Evolutionary conservation across 2,329 filamentous ascomycete species (phyloP), one percentile per base, ranked within the genome.

Genomic region (Ilyonectria robusta): DNA sequence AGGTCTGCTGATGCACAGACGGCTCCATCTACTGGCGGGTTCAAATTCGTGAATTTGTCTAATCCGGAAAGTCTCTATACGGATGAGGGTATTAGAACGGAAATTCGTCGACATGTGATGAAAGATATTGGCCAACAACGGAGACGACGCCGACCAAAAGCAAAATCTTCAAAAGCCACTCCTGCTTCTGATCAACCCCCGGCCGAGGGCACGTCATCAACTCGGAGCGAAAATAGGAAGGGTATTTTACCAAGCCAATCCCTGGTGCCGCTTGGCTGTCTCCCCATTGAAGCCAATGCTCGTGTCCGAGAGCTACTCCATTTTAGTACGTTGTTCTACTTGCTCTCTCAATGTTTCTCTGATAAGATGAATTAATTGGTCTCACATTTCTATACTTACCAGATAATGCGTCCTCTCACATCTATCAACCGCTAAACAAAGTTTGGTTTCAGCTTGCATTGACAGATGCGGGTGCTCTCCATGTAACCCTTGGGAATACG

Each of bases 111-210:
- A 2, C 55, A 58, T 47, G 55, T 58, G 15, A 58, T 58, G 55
- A 58, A 58, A 13, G 40, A 58, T n/a, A 58, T 58, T 13, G 55
- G 55, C 9, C 55, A 48, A 47, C 56, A 59, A 37, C 44, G 46
- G 17, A 50, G 56, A 7, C 44, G 46, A 6, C 44, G 10, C 13
- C 21, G 33, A 11, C 26, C n/a, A 19, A 50, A 59, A 11, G 17
- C 11, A 31, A 44, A 44, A 31, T 15, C 4, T 26, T 6, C 13
- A 11, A 33, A 33, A 11, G 31, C 31, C 8, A 11, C 11, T 33
- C 31, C 1, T 11, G 31, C 31, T 33, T 33, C 31, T 33, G 31
- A 4, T 9, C 31, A 33, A 9, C 31, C 8, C 53, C 23, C 37
- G n/a, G 8, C 15, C 3, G 21, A 29, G 21, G 13, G 9, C 19